Evolutionary conservation across 495 filamentous ascomycete genomes (phyloP), one percentile per base, ranked within the genome.

Genomic region (Cladorrhinum samala): DNA sequence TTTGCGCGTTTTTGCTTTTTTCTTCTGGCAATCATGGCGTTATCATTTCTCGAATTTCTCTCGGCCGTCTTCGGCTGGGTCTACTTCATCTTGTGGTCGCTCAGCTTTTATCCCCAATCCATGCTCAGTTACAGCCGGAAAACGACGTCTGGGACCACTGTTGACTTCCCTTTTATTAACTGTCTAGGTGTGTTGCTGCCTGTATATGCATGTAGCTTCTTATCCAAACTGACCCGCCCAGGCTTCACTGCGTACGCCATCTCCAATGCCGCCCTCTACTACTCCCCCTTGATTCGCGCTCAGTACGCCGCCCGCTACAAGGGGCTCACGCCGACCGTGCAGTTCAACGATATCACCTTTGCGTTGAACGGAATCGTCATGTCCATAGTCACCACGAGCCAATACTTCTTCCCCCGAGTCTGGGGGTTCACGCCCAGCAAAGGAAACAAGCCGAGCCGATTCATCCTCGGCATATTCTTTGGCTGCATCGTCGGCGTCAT

Each of bases 101-200:
- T 86, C 37, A 95, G 89, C 11, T 97, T 96, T 72, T 98, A 96
- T 65, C 92, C 94, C 1, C 93, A 97, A 61, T 79, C 85, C 1
- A 66, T 91, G 37, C 77, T 82, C 52, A 98, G 95, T 74, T 83
- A 76, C 65, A 76, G 70, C 24, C 82, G 90, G 17, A 75, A 77
- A 20, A 86, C 90, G 2, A 95, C 91, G 3, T 77, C 80, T 3
- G 93, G 93, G 9, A 82, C 91, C 7, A 85, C 91, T 0, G 83
- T 93, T 46, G 90, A 96, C 66, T 95, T 90, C 62, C 88, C 88
- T 5, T 77, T 83, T 6, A 75, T 92, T 65, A 98, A 98, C 63
- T 75, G 81, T 2, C 68, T 94, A 3, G 91, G 75, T 77, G 59
- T 9, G 2, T 52, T 19, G 9, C 23, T 39, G 19, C 50, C 18